phyloP scores from a whole-genome alignment of 2,329 filamentous ascomycete genomes.

The Fonsecaea pugnacius region DNA sequence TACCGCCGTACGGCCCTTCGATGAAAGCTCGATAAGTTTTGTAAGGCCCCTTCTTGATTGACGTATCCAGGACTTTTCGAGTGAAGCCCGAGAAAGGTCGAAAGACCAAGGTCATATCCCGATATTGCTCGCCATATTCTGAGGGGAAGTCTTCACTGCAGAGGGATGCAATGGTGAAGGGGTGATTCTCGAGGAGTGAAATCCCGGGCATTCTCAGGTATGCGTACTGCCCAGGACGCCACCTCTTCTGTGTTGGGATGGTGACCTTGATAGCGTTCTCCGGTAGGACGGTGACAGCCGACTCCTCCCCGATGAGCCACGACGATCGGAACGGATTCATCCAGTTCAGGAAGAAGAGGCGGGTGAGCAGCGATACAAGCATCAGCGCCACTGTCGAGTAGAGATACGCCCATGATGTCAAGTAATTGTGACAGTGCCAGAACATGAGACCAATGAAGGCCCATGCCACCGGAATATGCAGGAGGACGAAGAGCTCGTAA shows the following conservation, averaged over 20 bases:
- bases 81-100: slow-evolving; percentile 92
- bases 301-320: slow-evolving; percentile 88
- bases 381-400: slow-evolving; percentile 81
- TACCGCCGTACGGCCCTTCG: slow-evolving; percentile 93
- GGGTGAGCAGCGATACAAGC: slow-evolving; percentile 71
- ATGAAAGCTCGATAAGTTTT: slow-evolving; percentile 91
- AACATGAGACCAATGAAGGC: slow-evolving; percentile 84
- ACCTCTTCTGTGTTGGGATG: slow-evolving; percentile 87
- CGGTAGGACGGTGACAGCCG: slow-evolving; percentile 82
- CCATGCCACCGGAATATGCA: slow-evolving; percentile 81
- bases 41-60: slow-evolving; percentile 82
- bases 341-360: slow-evolving; percentile 90
- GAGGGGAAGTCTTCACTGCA: slow-evolving; percentile 94
- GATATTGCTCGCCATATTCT: slow-evolving; percentile 82
- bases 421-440: slow-evolving; percentile 94
- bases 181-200: slow-evolving; percentile 87
- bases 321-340: slow-evolving; percentile 75
- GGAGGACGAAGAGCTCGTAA: slow-evolving; percentile 82
- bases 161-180: slow-evolving; percentile 90
- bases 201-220: slow-evolving; percentile 94
- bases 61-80: slow-evolving; percentile 77
- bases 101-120: slow-evolving; percentile 90
- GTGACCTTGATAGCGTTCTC: slow-evolving; percentile 97
- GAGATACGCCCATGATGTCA: slow-evolving; percentile 88
- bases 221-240: slow-evolving; percentile 92